Base-by-base conservation (phyloP, 768 basidiomycete species). In the Rhodotorula babjevae region DNA sequence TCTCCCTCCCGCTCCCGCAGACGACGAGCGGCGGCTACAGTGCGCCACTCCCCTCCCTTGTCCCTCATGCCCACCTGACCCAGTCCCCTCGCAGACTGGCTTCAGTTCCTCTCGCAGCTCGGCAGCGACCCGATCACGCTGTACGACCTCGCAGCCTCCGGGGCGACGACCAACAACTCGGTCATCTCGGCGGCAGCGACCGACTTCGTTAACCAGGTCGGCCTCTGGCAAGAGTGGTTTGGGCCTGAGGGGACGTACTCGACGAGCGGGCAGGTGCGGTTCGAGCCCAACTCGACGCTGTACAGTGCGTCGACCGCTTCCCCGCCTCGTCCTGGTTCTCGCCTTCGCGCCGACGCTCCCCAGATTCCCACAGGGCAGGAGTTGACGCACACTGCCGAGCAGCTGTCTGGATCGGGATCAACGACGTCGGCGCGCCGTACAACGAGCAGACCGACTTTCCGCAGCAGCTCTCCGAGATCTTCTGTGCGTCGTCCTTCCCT, bases 321-420 rank as follows among this genome's bases (percentile, higher is more conserved):
- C 3, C 25, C 6, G 42, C 63, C 4, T 40, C 19, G 14, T 14
- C 27, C 15, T 4, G 9, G 36, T 9, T 9, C 36, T 36, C 9
- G 36, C 36, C 36, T 9, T 36, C 36, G 36, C 36, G 36, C 36
- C 36, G 36, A 31, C 7, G 27, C 21, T n/a, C n/a, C n/a, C n/a
- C n/a, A n/a, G n/a, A n/a, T n/a, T n/a, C n/a, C n/a, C n/a, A n/a
- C n/a, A n/a, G n/a, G n/a, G n/a, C n/a, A n/a, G n/a, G 27, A 53
- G 3, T 25, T 29, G 19, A 23, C n/a, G n/a, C 49, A 8, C 23
- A 25, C 9, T 5, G 1, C 23, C 27, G 25, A 11, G 11, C 56
- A 72, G 71, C 67, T 0, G 16, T 68, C 12, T 73, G 67, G 67
- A 61, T 73, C 55, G 72, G 72, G 8, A 73, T 73, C 60, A 73